These are phyloP conservation scores for Cytospora leucostoma DNA, from an alignment of 2,329 filamentous ascomycete genomes.

Conservation along the genomic window DNA sequence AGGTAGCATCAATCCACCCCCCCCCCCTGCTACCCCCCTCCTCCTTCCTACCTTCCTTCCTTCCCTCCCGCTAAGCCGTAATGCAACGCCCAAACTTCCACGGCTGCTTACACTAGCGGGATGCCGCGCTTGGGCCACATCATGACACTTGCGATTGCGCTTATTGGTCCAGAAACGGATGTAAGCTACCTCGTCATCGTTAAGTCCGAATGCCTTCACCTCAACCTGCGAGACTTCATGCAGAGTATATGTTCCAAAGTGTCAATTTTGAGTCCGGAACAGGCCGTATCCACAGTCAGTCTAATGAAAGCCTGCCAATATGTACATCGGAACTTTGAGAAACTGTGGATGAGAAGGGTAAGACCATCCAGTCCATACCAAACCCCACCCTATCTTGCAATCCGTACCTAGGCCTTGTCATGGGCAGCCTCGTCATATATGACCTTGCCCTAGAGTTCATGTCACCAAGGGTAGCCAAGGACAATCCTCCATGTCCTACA, in stretches of 20 bases:
- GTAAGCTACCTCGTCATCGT: neutral
- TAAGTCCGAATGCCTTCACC: neutral
- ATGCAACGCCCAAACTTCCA: neutral
- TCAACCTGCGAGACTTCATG: neutral
- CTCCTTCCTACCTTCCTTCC: neutral
- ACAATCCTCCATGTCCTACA: constrained; percentile 50
- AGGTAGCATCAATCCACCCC: constrained; percentile 1
- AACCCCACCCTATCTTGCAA: too few species aligned
- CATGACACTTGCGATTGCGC: neutral
- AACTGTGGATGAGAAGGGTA: too few species aligned
- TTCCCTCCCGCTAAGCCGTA: neutral
- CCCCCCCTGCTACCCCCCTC: neutral
- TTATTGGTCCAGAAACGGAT: neutral
- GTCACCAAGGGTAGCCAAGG: too few species aligned
- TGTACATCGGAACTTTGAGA: too few species aligned
- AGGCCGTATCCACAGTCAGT: too few species aligned
- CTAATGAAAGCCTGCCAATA: too few species aligned
- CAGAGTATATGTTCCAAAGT: too few species aligned
- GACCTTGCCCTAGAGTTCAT: too few species aligned
- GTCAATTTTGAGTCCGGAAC: too few species aligned
- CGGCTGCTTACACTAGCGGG: neutral
- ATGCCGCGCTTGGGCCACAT: constrained; percentile 7
- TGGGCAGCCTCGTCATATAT: too few species aligned
- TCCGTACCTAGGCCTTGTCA: too few species aligned
- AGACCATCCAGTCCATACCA: too few species aligned